Percentiles rank a stretch among this genome's conserved stretches.
These are phyloP conservation scores for Fomitopsis schrenkii DNA, from an alignment of 1,284 basidiomycete species.

Conservation along the genomic window DNA sequence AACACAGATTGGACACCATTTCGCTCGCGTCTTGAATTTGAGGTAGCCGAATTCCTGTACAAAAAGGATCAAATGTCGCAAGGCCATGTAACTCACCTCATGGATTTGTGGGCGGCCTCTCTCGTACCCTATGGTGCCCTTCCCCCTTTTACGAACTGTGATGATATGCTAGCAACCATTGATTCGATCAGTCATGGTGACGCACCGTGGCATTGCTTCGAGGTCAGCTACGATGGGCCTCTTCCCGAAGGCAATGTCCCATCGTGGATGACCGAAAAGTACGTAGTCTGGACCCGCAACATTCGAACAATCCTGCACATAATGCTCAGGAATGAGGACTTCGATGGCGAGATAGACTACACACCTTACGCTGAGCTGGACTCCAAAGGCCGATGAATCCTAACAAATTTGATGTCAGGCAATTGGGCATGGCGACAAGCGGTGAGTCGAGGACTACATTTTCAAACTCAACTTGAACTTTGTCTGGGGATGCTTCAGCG, in stretches of 20 bases:
- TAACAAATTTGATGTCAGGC: slow-evolving; percentile 10
- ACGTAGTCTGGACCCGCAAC: slow-evolving; percentile 19
- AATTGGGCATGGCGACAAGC: slow-evolving; percentile 22
- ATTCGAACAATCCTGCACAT: slow-evolving; percentile 13
- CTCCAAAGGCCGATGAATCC: background rate
- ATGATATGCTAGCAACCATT: slow-evolving; percentile 16
- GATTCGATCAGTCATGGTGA: slow-evolving; percentile 18
- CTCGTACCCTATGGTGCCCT: slow-evolving; percentile 5
- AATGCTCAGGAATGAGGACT: slow-evolving; percentile 21
- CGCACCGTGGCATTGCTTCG: slow-evolving; percentile 20
- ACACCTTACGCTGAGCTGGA: slow-evolving; percentile 14
- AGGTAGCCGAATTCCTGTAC: slow-evolving; percentile 6
- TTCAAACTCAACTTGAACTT: no score
- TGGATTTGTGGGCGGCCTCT: slow-evolving; percentile 23
- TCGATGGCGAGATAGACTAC: slow-evolving; percentile 18
- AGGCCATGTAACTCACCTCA: slow-evolving; percentile 19
- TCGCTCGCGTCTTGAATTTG: slow-evolving; percentile 3
- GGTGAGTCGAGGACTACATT: no score
- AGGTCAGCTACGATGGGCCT: slow-evolving; percentile 10
- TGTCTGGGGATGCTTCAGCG: no score
- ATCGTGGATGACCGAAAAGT: slow-evolving; percentile 16
- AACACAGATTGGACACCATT: slow-evolving; percentile 7
- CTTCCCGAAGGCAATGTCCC: slow-evolving; percentile 2
- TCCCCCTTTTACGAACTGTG: slow-evolving; percentile 15
- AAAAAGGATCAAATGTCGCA: slow-evolving; percentile 8